phyloP scores from a whole-genome alignment of 164 flowering plant species.

The Stephania cephalantha region DNA sequence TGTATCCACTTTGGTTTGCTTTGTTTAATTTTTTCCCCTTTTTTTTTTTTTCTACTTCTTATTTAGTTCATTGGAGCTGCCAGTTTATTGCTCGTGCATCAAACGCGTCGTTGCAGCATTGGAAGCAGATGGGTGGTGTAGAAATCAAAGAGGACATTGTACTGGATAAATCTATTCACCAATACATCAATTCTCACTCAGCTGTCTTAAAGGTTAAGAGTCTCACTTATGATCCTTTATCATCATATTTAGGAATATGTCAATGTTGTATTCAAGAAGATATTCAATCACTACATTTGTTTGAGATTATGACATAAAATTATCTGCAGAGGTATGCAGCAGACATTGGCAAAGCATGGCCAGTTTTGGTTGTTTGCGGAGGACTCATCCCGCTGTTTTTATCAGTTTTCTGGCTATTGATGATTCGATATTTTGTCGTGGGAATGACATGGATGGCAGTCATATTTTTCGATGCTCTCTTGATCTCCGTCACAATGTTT shows the following conservation, averaged over 20 bases:
- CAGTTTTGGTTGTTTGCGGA: conserved; percentile 92
- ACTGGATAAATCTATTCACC: conserved; percentile 80
- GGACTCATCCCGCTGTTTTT: conserved; percentile 82
- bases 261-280: not conserved
- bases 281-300: not conserved
- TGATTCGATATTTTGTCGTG: conserved; percentile 87
- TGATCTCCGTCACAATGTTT: conserved; percentile 81
- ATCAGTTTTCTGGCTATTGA: conserved; percentile 79
- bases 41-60: not conserved
- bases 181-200: conserved; percentile 66
- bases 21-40: not conserved
- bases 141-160: conserved; percentile 61
- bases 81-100: conserved; percentile 85
- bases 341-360: conserved; percentile 95
- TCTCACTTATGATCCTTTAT: not conserved
- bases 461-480: conserved; percentile 62
- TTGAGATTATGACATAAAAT: not conserved
- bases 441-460: conserved; percentile 99
- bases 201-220: conserved; percentile 70
- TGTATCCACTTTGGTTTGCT: not conserved
- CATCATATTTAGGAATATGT: not conserved
- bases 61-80: conserved; percentile 87
- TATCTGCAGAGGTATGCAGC: conserved; percentile 85
- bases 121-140: conserved; percentile 93
- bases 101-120: conserved; percentile 65